A percentile compares a stretch with the other conserved stretches of the same genome.
These are phyloP conservation scores for Boletellus deceptivus DNA, from an alignment of 1,284 basidiomycete genomes.

Conservation along the genomic window DNA sequence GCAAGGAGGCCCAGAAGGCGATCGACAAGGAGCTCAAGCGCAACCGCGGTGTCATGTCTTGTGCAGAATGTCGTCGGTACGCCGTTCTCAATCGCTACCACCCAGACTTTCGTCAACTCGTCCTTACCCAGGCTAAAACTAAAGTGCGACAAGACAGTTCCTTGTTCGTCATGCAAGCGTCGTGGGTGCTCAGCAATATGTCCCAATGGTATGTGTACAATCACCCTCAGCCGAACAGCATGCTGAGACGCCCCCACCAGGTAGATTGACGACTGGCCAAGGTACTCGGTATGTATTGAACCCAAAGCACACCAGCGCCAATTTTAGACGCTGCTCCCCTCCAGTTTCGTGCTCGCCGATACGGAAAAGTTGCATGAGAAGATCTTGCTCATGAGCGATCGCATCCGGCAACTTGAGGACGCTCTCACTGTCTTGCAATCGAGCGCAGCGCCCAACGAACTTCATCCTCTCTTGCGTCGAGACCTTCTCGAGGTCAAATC, in stretches of 20 bases:
- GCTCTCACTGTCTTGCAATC: constrained; percentile 62
- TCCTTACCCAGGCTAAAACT: constrained; percentile 56
- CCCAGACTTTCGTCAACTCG: neutral
- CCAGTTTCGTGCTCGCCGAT: constrained; percentile 73
- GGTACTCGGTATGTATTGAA: constrained; percentile 57
- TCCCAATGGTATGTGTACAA: constrained; percentile 53
- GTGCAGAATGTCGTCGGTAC: constrained; percentile 70
- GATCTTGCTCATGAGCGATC: constrained; percentile 70
- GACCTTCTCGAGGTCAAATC: constrained; percentile 71
- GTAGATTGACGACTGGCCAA: constrained; percentile 63
- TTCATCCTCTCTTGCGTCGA: constrained; percentile 60
- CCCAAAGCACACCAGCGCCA: neutral
- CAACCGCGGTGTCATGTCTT: constrained; percentile 64
- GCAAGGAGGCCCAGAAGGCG: constrained; percentile 32
- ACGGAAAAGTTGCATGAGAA: constrained; percentile 73
- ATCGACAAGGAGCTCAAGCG: constrained; percentile 58
- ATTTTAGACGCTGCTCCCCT: neutral
- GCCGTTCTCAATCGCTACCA: constrained; percentile 17
- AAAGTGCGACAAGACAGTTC: constrained; percentile 75
- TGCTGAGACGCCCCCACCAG: constrained; percentile 16
- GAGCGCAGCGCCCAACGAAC: constrained; percentile 43
- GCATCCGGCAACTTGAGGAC: constrained; percentile 74
- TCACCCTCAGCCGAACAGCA: neutral
- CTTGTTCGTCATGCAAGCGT: constrained; percentile 71
- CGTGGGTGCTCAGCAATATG: constrained; percentile 74